phyloP scores from a whole-genome alignment of 495 filamentous ascomycete species.

The Astrothelium macrocarpum region DNA sequence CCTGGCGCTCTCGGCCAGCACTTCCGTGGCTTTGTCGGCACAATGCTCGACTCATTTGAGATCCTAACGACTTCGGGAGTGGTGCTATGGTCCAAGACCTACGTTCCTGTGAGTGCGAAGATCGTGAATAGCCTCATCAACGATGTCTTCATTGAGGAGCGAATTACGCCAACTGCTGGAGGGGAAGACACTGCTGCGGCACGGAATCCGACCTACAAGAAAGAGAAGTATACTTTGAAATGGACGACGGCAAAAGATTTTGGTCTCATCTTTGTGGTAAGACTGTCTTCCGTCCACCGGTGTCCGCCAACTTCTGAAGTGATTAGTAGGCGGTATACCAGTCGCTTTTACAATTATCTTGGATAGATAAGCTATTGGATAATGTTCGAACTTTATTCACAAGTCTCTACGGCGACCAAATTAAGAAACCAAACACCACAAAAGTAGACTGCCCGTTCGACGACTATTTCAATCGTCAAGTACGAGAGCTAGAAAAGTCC shows the following conservation, averaged over 20 bases:
- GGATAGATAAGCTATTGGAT: conserved; percentile 94
- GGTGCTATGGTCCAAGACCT: conserved; percentile 89
- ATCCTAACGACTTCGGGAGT: conserved; percentile 92
- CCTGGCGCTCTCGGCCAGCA: too few relatives aligned
- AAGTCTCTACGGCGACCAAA: conserved; percentile 75
- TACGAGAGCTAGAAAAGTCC: conserved; percentile 67
- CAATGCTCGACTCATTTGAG: conserved; percentile 82
- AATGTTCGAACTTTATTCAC: conserved; percentile 87
- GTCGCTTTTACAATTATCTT: conserved; percentile 84
- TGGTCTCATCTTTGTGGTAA: conserved; percentile 89
- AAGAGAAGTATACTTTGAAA: conserved; percentile 89
- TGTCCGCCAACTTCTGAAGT: background rate
- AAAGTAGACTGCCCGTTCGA: conserved; percentile 74
- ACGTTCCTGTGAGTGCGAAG: conserved; percentile 65
- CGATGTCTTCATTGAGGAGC: conserved; percentile 95
- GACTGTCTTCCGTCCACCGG: conserved; percentile 19
- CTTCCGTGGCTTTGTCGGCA: background rate
- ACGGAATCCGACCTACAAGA: conserved; percentile 64
- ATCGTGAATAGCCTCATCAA: conserved; percentile 90
- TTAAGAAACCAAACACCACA: conserved; percentile 70
- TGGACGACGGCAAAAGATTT: conserved; percentile 89
- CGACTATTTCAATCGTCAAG: conserved; percentile 87
- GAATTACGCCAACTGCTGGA: conserved; percentile 51
- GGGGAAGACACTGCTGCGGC: conserved; percentile 49
- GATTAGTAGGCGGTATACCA: conserved; percentile 80